Percentiles rank a stretch among this genome's conserved stretches.
Evolutionary conservation across 495 filamentous ascomycete genomes (phyloP).

Genomic region (Haplographium delicatum): DNA sequence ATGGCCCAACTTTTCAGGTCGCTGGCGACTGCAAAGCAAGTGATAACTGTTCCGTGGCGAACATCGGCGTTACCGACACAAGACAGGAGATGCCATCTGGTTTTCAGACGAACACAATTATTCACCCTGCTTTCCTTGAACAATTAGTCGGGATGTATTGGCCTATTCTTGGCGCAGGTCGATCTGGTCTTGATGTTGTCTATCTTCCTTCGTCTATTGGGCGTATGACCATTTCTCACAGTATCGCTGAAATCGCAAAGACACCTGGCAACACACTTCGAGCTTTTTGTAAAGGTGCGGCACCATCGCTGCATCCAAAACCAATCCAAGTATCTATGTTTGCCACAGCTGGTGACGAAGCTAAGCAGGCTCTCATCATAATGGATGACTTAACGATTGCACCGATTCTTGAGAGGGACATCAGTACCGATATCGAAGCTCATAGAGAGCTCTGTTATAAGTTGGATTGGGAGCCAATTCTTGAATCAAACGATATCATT

Average conservation of each 20-base stretch:
- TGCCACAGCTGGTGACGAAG: slow-evolving; percentile 23
- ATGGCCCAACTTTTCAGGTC: slow-evolving; percentile 23
- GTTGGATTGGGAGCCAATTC: slow-evolving; percentile 29
- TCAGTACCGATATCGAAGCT: slow-evolving; percentile 17
- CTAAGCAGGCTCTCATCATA: slow-evolving; percentile 26
- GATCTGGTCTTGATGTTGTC: slow-evolving; percentile 33
- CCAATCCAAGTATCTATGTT: slow-evolving; percentile 34
- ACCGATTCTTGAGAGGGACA: slow-evolving; percentile 28
- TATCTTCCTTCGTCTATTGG: slow-evolving; percentile 42
- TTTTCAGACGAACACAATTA: slow-evolving; percentile 10
- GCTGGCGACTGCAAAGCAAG: slow-evolving; percentile 16
- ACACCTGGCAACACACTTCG: slow-evolving; percentile 27
- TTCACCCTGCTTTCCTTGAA: slow-evolving; percentile 20
- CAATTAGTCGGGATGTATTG: slow-evolving; percentile 28
- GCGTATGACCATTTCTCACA: slow-evolving; percentile 28
- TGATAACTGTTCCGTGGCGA: slow-evolving; percentile 12
- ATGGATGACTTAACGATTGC: slow-evolving; percentile 33
- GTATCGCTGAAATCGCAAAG: slow-evolving; percentile 27
- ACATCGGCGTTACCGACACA: slow-evolving; percentile 9
- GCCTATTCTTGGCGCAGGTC: slow-evolving; percentile 38
- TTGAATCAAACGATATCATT: no score
- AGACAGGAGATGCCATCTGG: slow-evolving; percentile 13
- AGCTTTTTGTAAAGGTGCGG: slow-evolving; percentile 30
- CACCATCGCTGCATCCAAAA: slow-evolving; percentile 21
- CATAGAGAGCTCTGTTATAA: slow-evolving; percentile 34